These are phyloP conservation scores for Salvia miltiorrhiza DNA, from an alignment of 257 asterid genomes.

Conservation along the genomic window DNA sequence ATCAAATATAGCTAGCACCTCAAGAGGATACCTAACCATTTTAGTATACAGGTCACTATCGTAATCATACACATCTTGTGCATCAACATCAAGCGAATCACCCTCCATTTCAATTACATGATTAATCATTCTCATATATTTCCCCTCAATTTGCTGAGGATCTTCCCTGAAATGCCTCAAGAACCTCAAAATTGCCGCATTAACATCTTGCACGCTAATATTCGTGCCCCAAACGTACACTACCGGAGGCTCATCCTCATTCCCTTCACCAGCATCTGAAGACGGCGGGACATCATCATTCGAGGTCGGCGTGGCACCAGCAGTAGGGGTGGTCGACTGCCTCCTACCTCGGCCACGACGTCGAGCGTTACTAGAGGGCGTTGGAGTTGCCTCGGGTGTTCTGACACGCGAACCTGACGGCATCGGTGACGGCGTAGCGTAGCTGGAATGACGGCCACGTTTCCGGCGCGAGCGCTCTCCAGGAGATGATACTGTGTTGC, in stretches of 20 bases:
- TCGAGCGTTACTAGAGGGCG: slow-evolving; percentile 52
- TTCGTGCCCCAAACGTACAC: slow-evolving; percentile 97
- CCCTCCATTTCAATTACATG: slow-evolving; percentile 85
- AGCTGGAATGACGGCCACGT: slow-evolving; percentile 59
- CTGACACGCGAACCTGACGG: slow-evolving; percentile 47
- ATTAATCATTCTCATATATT: slow-evolving; percentile 69
- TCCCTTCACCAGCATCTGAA: slow-evolving; percentile 71
- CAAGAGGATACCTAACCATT: slow-evolving; percentile 93
- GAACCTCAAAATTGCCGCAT: slow-evolving; percentile 77
- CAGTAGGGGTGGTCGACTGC: slow-evolving; percentile 41
- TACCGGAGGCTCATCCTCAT: slow-evolving; percentile 70
- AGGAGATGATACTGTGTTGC: slow-evolving; percentile 74
- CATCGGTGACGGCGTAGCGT: slow-evolving; percentile 63
- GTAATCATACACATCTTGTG: slow-evolving; percentile 68
- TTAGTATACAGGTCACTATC: slow-evolving; percentile 74
- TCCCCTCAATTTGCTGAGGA: slow-evolving; percentile 64
- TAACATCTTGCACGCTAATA: slow-evolving; percentile 86
- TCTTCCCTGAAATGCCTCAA: slow-evolving; percentile 79
- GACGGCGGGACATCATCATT: slow-evolving; percentile 62
- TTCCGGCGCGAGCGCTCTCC: slow-evolving; percentile 53
- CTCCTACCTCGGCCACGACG: slow-evolving; percentile 48
- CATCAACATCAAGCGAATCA: slow-evolving; percentile 96
- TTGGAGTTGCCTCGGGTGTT: slow-evolving; percentile 71
- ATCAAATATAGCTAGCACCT: slow-evolving; percentile 92
- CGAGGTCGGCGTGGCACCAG: slow-evolving; percentile 66